Base-by-base conservation (phyloP, 805 yeast species). In the Candida ovalis region DNA sequence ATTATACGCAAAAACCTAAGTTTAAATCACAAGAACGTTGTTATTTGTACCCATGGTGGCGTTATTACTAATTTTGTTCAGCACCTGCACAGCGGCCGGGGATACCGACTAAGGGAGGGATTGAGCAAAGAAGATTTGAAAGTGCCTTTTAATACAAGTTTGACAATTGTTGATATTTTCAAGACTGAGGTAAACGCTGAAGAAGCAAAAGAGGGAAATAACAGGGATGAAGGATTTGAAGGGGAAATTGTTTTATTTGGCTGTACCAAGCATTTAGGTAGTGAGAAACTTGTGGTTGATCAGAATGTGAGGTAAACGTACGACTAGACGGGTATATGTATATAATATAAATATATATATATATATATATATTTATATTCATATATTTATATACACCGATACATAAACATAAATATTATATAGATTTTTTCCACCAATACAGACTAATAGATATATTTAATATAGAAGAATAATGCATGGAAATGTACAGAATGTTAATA, bases 41-140 rank as follows among this genome's bases (percentile, higher is more conserved):
- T 82, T 13, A 50, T 87, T 19, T 79, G 88, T 48, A 80, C 89
- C 13, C 96, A 88, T 62, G 96, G 96, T 19, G 96, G 96, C 8
- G 85, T 86, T 1, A 82, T 88, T 17, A 77, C 88, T 41, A 76
- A 81, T 25, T 73, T 83, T 33, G 61, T 79, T 36, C 76, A 76
- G 50, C 72, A 81, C 61, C 67, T 85, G 39, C 66, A 79, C 43
- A 57, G 63, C 4, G 73, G 69, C 21, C 56, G 59, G 25, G 58
- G 62, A 12, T 80, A 70, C 53, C 51, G 51, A 2, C 69, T 80
- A 44, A 67, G 64, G 3, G 64, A 68, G 3, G 69, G 67, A 1
- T 65, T 78, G 44, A 60, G 66, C 1, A 66, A 66, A 4, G 71
- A 66, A 0, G 73, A 70, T 43, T 65, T 80, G 56, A 68, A 67